phyloP scores from a whole-genome alignment of 441 rosid genomes.

The Populus hybrid region DNA sequence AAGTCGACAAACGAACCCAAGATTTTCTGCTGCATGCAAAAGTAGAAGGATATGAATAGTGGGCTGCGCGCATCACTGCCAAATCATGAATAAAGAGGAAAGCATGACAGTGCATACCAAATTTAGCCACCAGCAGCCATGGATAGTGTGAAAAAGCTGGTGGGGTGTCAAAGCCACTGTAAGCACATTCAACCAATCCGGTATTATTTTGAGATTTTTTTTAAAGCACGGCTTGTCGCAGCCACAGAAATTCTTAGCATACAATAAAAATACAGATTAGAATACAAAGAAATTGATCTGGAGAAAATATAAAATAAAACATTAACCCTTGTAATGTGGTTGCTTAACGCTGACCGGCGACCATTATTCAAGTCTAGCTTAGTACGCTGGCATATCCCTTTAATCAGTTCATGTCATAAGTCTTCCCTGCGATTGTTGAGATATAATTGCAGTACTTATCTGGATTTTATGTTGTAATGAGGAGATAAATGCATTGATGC shows the following conservation, averaged over 20 bases:
- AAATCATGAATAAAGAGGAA: not conserved
- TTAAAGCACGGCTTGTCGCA: not conserved
- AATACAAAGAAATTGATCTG: not conserved
- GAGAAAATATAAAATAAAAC: not conserved
- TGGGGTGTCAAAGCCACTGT: not conserved
- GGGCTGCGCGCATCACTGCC: not conserved
- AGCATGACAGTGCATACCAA: not conserved
- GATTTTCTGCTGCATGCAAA: not conserved
- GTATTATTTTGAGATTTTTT: not conserved
- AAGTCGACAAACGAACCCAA: not conserved
- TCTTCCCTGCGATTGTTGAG: not conserved
- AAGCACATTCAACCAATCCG: not conserved
- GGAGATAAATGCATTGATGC: not conserved
- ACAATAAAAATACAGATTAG: not conserved
- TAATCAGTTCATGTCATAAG: not conserved
- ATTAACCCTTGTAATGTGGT: not conserved
- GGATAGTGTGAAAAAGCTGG: not conserved
- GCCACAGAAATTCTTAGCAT: not conserved
- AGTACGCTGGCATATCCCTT: not conserved
- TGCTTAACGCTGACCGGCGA: not conserved
- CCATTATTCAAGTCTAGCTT: not conserved
- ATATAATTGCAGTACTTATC: conserved; percentile 11
- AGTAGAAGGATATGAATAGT: not conserved
- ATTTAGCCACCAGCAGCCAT: too few relatives aligned
- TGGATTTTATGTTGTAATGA: not conserved